Base-by-base conservation (phyloP, 257 asterid species). In the Galeopsis tetrahit region DNA sequence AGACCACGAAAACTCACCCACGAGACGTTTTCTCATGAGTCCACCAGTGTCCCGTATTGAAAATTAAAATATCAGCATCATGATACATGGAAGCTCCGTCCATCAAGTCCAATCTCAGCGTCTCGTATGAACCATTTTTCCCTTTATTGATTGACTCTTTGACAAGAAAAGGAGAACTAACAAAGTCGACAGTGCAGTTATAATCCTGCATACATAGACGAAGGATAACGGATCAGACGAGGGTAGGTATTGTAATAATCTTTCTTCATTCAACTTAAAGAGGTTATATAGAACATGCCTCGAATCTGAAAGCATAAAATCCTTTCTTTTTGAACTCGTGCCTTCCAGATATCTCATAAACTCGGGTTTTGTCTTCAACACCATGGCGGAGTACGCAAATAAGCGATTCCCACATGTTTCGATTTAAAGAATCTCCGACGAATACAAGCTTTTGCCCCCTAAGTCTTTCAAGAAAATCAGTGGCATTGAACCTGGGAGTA, bases 41-140 rank as follows among this genome's bases (percentile, higher is more conserved):
- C 98, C 98, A 91, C 98, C 98, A 93, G 71, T 93, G 98, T 32
- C 96, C 98, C 2, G 97, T 93, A 76, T 93, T 90, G 82, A 94
- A 94, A 71, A 94, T 81, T 6, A 94, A 60, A 11, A 94, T 85
- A 77, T 94, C 96, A 0, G 99, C 99, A 75, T 91, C 99, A 15
- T 79, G 88, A 79, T 94, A 94, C 99, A 91, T 88, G 28, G 87
- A 72, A 62, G 96, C 87, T 10, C 32, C 68, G 73, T 91, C 99
- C 97, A 94, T 91, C 84, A 81, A 74, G 83, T 94, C 99, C 71
- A 94, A 79, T 66, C 97, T 84, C 63, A 94, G 82, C 1, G 99
- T 91, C 77, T 88, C 99, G 40, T 83, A 66, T 68, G 96, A 67
- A 66, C 91, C 91, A 52, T 89, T 91, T 73, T 74, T 83, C 5